Evolutionary conservation across 1,139 yeast species (phyloP).

Genomic region (Meyerozyma elateridarum): DNA sequence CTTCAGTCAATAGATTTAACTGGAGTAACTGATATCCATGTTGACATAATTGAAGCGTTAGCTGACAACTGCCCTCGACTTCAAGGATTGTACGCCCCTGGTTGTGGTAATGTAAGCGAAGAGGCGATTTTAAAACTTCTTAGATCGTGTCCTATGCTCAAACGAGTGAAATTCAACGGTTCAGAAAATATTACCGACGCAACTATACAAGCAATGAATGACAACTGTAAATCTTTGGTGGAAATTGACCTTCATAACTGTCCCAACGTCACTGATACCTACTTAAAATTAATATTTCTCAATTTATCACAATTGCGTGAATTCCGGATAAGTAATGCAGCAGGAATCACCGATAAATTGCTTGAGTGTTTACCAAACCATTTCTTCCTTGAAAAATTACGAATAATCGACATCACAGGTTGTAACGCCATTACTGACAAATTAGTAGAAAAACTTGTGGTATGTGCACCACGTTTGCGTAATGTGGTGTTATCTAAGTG

Average conservation of each 20-base stretch:
- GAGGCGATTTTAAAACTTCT: slow-evolving; percentile 59
- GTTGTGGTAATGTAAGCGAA: slow-evolving; percentile 68
- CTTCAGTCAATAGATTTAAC: slow-evolving; percentile 87
- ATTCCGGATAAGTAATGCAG: slow-evolving; percentile 73
- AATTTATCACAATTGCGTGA: slow-evolving; percentile 72
- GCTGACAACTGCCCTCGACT: slow-evolving; percentile 69
- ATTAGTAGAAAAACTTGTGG: slow-evolving; percentile 67
- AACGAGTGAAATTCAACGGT: slow-evolving; percentile 77
- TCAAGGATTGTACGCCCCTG: slow-evolving; percentile 90
- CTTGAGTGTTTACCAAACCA: slow-evolving; percentile 45
- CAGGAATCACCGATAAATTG: slow-evolving; percentile 63
- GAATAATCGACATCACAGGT: slow-evolving; percentile 82
- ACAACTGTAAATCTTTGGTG: slow-evolving; percentile 71
- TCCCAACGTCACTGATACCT: slow-evolving; percentile 61
- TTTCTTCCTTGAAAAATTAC: slow-evolving; percentile 44
- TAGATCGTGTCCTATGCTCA: slow-evolving; percentile 64
- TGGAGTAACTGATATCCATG: slow-evolving; percentile 67
- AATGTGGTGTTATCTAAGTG: slow-evolving; percentile 90
- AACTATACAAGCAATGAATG: slow-evolving; percentile 59
- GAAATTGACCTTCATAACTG: slow-evolving; percentile 89
- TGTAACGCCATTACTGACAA: slow-evolving; percentile 80
- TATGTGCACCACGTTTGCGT: slow-evolving; percentile 77
- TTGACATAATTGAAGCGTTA: slow-evolving; percentile 65
- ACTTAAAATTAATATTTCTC: slow-evolving; percentile 58
- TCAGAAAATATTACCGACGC: slow-evolving; percentile 65